phyloP scores from a whole-genome alignment of 495 filamentous ascomycete genomes.

The Penicillium dipodomyicola region DNA sequence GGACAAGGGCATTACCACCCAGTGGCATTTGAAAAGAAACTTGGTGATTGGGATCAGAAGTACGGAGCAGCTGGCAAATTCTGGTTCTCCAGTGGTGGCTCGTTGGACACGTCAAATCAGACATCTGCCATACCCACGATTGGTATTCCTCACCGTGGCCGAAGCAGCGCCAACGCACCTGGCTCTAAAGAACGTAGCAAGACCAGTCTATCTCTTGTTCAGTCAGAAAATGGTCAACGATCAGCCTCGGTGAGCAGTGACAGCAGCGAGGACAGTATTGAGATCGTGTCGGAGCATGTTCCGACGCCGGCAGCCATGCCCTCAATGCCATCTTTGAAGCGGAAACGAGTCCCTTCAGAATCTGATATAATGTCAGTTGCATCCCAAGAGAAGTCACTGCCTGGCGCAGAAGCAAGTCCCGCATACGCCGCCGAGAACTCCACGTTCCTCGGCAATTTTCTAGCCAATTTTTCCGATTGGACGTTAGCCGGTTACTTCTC shows the following conservation, averaged over 20 bases:
- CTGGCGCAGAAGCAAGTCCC: constrained; percentile 19
- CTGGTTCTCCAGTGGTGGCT: constrained; percentile 36
- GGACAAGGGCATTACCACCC: constrained; percentile 48
- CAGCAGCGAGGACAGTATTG: constrained; percentile 36
- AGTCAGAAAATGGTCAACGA: constrained; percentile 4
- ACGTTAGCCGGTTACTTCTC: constrained; percentile 45
- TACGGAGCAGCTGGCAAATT: constrained; percentile 52
- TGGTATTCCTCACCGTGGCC: constrained; percentile 36
- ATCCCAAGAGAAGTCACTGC: constrained; percentile 31
- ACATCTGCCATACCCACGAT: constrained; percentile 41
- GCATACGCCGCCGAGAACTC: constrained; percentile 31
- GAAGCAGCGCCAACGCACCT: constrained; percentile 3
- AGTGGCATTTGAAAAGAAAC: constrained; percentile 45
- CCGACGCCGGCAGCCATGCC: constrained; percentile 20
- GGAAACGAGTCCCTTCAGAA: constrained; percentile 44
- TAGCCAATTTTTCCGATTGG: constrained; percentile 49
- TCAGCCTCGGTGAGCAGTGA: constrained; percentile 31
- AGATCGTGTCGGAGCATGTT: constrained; percentile 25
- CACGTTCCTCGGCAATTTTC: constrained; percentile 44
- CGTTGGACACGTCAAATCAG: constrained; percentile 7
- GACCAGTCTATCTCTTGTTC: neutral
- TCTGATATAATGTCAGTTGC: constrained; percentile 30
- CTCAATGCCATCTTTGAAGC: constrained; percentile 34
- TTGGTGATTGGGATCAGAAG: constrained; percentile 49
- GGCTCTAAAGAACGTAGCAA: constrained; percentile 5